These are phyloP conservation scores for Eruca vesicaria DNA, from an alignment of 441 rosid species.

Conservation along the genomic window DNA sequence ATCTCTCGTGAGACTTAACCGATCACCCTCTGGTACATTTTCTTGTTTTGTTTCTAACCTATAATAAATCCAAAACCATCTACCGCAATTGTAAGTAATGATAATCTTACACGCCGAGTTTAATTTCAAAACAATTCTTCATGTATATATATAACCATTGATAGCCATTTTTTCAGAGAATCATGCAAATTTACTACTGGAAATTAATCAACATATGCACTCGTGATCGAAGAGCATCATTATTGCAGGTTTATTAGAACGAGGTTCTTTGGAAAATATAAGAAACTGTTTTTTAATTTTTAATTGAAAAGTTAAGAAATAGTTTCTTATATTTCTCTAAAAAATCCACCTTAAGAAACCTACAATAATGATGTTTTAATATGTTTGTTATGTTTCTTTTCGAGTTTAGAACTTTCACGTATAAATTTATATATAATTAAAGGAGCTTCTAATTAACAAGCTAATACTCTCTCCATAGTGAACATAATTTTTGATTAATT, in stretches of 20 bases:
- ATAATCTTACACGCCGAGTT: background rate
- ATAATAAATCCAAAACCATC: background rate
- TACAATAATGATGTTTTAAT: too few species aligned
- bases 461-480: background rate
- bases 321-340: too few species aligned
- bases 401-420: background rate
- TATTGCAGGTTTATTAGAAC: too few species aligned
- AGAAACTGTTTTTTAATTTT: too few species aligned
- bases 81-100: background rate
- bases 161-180: background rate
- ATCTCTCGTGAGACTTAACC: conserved; percentile 44
- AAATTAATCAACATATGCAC: too few species aligned
- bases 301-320: too few species aligned
- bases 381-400: background rate
- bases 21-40: conserved; percentile 18
- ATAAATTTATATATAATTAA: background rate
- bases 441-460: background rate
- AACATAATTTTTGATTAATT: background rate
- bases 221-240: too few species aligned
- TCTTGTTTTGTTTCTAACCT: background rate
- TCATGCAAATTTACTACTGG: background rate
- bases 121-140: background rate
- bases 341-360: too few species aligned
- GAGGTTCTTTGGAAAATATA: too few species aligned
- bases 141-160: background rate